phyloP scores from a whole-genome alignment of 2,329 filamentous ascomycete species.

The Fusarium praegraminearum region DNA sequence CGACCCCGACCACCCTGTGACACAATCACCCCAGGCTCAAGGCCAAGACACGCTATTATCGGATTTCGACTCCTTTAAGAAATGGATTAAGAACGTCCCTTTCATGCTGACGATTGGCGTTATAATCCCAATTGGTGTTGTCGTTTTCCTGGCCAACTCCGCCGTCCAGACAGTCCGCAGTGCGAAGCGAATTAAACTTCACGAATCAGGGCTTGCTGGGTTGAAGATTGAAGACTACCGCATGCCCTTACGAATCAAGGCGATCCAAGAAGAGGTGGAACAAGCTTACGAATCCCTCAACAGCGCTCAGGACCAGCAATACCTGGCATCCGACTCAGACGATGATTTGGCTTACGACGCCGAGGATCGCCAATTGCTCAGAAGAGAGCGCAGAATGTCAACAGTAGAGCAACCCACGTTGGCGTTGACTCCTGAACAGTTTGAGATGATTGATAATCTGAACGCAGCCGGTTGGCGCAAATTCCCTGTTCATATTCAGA shows the following conservation, averaged over 20 bases:
- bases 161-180: constrained; percentile 82
- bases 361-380: constrained; percentile 58
- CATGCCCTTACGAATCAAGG: constrained; percentile 79
- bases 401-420: constrained; percentile 73
- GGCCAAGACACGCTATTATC: constrained; percentile 50
- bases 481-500: constrained; percentile 79
- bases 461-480: constrained; percentile 75
- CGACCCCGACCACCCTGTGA: constrained; percentile 72
- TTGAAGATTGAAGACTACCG: constrained; percentile 78
- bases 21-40: constrained; percentile 56
- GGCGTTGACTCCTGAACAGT: constrained; percentile 83
- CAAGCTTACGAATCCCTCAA: constrained; percentile 81
- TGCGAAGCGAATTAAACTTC: constrained; percentile 77
- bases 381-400: constrained; percentile 57
- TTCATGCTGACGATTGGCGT: constrained; percentile 73
- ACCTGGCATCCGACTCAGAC: constrained; percentile 69
- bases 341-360: constrained; percentile 50
- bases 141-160: constrained; percentile 80
- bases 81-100: constrained; percentile 67
- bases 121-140: constrained; percentile 79
- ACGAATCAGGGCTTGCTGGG: constrained; percentile 77
- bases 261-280: constrained; percentile 81
- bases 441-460: constrained; percentile 83
- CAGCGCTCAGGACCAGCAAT: constrained; percentile 76
- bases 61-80: constrained; percentile 49